These are phyloP conservation scores for Apiospora pterosperma DNA, from an alignment of 2,329 filamentous ascomycete species.

Conservation along the genomic window DNA sequence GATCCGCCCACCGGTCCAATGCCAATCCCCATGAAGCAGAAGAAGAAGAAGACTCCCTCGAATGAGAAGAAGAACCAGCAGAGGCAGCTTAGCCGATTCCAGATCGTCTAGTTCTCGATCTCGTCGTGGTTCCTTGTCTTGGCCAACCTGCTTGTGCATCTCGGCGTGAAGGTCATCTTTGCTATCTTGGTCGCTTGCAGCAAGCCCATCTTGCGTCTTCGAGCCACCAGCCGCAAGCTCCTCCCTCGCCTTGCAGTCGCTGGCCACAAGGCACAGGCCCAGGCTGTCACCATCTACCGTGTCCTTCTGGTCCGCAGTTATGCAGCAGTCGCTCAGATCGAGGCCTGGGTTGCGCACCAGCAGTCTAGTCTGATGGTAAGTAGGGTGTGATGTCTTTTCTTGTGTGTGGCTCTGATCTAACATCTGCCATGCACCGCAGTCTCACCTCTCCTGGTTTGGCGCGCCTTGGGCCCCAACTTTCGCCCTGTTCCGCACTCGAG, in stretches of 20 bases:
- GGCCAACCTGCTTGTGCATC: not conserved
- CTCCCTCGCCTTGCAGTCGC: not conserved
- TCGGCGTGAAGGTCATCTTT: not conserved
- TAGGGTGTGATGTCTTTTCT: no score
- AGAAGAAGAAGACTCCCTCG: not conserved
- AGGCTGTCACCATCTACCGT: not conserved
- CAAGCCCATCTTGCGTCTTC: not conserved
- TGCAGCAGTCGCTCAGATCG: not conserved
- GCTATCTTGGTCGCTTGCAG: not conserved
- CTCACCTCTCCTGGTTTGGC: not conserved
- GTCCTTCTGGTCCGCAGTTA: not conserved
- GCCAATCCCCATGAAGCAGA: not conserved
- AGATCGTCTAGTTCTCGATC: not conserved
- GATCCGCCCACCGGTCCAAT: not conserved
- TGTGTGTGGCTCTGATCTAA: not conserved
- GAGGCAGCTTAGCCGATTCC: not conserved
- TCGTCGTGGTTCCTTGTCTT: not conserved
- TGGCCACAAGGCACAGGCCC: not conserved
- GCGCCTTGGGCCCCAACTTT: not conserved
- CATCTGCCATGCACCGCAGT: not conserved
- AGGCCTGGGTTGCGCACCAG: not conserved
- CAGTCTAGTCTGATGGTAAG: not conserved
- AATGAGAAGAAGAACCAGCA: not conserved
- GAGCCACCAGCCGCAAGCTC: not conserved
- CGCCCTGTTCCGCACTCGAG: not conserved